These are phyloP conservation scores for Magnolia sinica DNA, from an alignment of 164 flowering plant species.

Conservation along the genomic window DNA sequence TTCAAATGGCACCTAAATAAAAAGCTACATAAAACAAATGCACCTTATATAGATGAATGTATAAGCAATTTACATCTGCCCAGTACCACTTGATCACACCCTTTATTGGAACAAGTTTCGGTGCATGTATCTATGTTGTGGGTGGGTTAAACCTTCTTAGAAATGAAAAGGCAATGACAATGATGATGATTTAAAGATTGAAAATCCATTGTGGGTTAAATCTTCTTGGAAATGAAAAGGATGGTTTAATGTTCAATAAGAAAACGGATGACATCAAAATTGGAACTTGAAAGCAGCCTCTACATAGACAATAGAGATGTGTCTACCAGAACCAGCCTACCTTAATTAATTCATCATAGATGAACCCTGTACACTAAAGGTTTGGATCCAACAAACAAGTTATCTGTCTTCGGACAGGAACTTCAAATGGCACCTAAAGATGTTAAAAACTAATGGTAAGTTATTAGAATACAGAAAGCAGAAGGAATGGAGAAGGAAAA, in stretches of 20 bases:
- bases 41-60: no score
- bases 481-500: not conserved
- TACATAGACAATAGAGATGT: conserved; percentile 3
- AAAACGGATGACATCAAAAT: not conserved
- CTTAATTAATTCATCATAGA: conserved; percentile 88
- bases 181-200: no score
- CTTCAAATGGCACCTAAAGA: conserved; percentile 86
- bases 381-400: conserved; percentile 88
- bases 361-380: conserved; percentile 89
- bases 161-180: no score
- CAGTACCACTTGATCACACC: no score
- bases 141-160: no score
- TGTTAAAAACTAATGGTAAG: not conserved
- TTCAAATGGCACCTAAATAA: no score
- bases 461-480: not conserved
- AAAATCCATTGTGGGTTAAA: no score
- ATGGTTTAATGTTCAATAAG: conserved; percentile 2
- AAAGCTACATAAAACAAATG: no score
- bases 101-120: no score
- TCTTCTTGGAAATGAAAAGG: no score
- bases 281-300: not conserved
- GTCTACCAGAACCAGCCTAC: conserved; percentile 23
- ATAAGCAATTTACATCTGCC: no score
- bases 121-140: no score
- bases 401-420: conserved; percentile 84